Conservation (phyloP, 2,329 filamentous ascomycete genomes). For the Monilinia fructicola region DNA sequence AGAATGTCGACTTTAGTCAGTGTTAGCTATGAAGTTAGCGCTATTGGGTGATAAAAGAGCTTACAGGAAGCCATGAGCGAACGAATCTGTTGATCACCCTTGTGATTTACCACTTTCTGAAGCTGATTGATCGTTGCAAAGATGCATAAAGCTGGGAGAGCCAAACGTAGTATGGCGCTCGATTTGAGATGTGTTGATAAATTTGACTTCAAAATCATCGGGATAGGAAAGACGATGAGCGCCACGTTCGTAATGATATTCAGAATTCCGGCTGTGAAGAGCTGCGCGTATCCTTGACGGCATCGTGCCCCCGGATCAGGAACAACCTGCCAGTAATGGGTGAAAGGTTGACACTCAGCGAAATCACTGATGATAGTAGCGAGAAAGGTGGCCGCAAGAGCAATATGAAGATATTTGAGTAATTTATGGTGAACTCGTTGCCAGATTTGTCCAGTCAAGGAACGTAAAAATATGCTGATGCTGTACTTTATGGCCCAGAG, state of each 20-base stretch:
- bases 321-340: conserved; percentile 73
- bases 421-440: conserved; percentile 69
- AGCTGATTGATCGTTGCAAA: conserved; percentile 76
- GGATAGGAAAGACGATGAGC: conserved; percentile 82
- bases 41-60: not conserved
- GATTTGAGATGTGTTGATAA: conserved; percentile 53
- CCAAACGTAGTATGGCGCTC: conserved; percentile 13
- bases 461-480: conserved; percentile 83
- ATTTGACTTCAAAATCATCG: conserved; percentile 75
- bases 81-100: conserved; percentile 77
- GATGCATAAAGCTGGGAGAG: conserved; percentile 68
- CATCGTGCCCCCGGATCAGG: conserved; percentile 84
- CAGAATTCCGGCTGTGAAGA: conserved; percentile 80
- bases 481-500: conserved; percentile 90
- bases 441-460: conserved; percentile 80
- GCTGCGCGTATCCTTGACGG: conserved; percentile 78
- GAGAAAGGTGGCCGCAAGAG: conserved; percentile 72
- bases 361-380: conserved; percentile 78
- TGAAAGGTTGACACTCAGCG: conserved; percentile 74
- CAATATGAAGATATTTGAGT: conserved; percentile 69
- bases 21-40: not conserved
- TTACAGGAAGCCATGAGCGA: conserved; percentile 73
- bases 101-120: conserved; percentile 64
- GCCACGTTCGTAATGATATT: conserved; percentile 86
- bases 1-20: conserved; percentile 65